phyloP scores from a whole-genome alignment of 305 asterid species.

The Fraxinus xanthoxyloides region DNA sequence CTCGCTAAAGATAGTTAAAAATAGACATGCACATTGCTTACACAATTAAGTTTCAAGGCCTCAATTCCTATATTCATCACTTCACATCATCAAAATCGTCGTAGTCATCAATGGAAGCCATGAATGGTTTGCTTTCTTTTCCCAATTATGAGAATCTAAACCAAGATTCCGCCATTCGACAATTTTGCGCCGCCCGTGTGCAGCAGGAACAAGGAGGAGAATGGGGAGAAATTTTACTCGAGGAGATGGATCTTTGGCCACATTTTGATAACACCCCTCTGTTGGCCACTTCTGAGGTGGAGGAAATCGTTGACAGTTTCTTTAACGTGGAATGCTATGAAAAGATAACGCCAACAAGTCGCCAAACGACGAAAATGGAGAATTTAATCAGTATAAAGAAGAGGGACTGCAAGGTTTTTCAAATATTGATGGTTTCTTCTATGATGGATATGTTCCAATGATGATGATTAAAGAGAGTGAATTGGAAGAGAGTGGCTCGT shows the following conservation, averaged over 20 bases:
- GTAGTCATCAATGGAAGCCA: conserved; percentile 17
- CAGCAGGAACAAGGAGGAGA: conserved; percentile 30
- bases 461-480: conserved; percentile 16
- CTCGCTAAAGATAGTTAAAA: conserved; percentile 14
- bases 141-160: conserved; percentile 22
- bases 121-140: conserved; percentile 19
- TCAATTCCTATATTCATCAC: not conserved
- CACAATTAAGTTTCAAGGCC: not conserved
- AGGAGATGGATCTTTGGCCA: conserved; percentile 24
- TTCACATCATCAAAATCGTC: conserved; percentile 8
- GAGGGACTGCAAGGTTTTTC: conserved; percentile 16
- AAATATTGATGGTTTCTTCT: conserved; percentile 3
- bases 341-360: conserved; percentile 33
- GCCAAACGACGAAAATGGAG: not conserved
- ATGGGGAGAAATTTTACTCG: conserved; percentile 12
- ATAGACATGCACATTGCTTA: not conserved
- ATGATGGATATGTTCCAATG: conserved; percentile 20
- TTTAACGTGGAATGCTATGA: conserved; percentile 49
- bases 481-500: conserved; percentile 18
- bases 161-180: conserved; percentile 49
- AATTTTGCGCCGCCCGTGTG: conserved; percentile 50
- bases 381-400: conserved; percentile 18
- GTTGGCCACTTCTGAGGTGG: conserved; percentile 29
- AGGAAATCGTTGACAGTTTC: conserved; percentile 49
- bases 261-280: conserved; percentile 10